Evolutionary conservation across 2,329 filamentous ascomycete species (phyloP), one percentile per base, ranked within the genome.

Genomic region (Pseudogymnoascus sp.): DNA sequence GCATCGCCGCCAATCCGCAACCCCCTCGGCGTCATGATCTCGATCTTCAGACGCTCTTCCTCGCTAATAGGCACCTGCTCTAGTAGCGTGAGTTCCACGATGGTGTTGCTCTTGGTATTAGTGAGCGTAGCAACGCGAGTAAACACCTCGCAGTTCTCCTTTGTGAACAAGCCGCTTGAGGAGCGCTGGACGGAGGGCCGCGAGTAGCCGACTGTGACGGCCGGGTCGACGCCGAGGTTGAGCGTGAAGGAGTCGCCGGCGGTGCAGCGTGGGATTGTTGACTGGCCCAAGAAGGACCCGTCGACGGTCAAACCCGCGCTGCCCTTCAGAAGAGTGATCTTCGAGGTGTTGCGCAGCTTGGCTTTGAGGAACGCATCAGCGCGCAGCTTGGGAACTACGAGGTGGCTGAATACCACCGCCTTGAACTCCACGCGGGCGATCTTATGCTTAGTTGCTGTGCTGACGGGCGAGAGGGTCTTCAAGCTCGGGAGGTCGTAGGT

Each of bases 61-160:
- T 87, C 80, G 21, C 80, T 84, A n/a, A 87, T 76, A 2, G 84
- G 85, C 1, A 87, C 75, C 72, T 88, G 84, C 65, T 88, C 85
- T 2, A 84, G 70, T 25, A 87, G 80, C 1, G 80, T 74, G 1
- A 88, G 42, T 1, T 77, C 77, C 12, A 82, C 76, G 0, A 74
- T 65, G 2, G 69, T 62, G 5, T 75, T 75, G 8, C 77, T 75
- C 60, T 75, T 75, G 1, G 81, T 83, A 69, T 86, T 86, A 25
- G 77, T 75, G 9, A 87, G 70, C 2, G 76, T 79, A 28, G 84
- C 68, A 28, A 71, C 73, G 2, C 83, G 82, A 1, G 71, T 77
- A 69, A 82, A 87, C 1, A 80, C 71, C 23, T 77, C 78, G 65
- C 75, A 79, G 65, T 82, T 76, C 68, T 84, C 82, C 70, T 82